Conservation (phyloP, 257 asterid species). For the Ophiorrhiza pumila region DNA sequence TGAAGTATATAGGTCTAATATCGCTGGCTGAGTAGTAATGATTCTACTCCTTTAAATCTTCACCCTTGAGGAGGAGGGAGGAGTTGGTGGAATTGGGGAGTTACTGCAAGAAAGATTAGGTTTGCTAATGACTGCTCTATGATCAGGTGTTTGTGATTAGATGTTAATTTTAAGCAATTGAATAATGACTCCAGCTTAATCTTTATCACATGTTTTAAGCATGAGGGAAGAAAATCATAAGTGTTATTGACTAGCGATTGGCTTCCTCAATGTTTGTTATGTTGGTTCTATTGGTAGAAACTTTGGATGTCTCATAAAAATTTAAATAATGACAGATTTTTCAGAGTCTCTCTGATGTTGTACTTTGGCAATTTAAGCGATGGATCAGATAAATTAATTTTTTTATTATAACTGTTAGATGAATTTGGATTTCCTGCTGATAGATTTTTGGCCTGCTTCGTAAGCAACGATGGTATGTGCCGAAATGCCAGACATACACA, state of each 20-base stretch:
- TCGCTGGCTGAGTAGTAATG: neutral
- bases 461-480: constrained; percentile 80
- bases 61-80: neutral
- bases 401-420: neutral
- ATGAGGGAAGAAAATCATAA: neutral
- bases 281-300: neutral
- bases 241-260: neutral
- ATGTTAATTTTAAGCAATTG: neutral
- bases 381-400: neutral
- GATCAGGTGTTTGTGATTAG: neutral
- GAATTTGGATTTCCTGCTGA: constrained; percentile 15
- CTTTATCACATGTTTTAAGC: neutral
- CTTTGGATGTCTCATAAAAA: neutral
- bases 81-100: neutral
- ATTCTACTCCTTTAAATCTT: neutral
- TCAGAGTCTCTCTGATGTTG: neutral
- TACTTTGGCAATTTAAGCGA: neutral
- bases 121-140: neutral
- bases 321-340: neutral
- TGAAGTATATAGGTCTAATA: neutral
- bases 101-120: neutral
- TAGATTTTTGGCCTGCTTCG: constrained; percentile 86
- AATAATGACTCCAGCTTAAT: neutral
- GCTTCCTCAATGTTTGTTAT: neutral
- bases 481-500: constrained; percentile 65